Percentiles rank a stretch among this genome's conserved stretches.
Conservation (phyloP, 768 basidiomycete species). For the Lactifluus hygrophoroides region DNA sequence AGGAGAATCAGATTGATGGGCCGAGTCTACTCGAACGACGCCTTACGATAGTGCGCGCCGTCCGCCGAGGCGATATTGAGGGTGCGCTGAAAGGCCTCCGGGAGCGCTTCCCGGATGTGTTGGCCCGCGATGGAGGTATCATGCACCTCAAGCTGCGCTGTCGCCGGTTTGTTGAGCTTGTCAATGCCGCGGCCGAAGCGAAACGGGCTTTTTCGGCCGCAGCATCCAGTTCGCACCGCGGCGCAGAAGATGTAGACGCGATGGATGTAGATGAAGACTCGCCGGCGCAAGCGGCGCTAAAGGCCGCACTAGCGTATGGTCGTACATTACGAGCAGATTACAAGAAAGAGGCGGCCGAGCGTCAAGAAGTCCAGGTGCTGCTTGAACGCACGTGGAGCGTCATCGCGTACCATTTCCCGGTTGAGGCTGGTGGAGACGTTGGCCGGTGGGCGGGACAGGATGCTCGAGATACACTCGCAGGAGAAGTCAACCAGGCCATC, state of each 20-base stretch:
- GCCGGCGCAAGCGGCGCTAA: constrained; percentile 44
- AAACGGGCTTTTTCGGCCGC: constrained; percentile 8
- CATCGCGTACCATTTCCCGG: constrained; percentile 71
- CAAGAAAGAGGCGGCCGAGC: constrained; percentile 40
- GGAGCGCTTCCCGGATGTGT: constrained; percentile 50
- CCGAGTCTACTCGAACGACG: constrained; percentile 43
- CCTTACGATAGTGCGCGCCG: constrained; percentile 60
- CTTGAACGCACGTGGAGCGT: constrained; percentile 73
- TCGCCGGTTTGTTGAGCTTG: constrained; percentile 76
- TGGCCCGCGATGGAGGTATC: constrained; percentile 58
- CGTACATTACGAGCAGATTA: constrained; percentile 63
- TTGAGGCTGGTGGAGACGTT: constrained; percentile 54
- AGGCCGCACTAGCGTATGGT: constrained; percentile 64
- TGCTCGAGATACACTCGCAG: constrained; percentile 56
- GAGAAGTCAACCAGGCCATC: constrained; percentile 75
- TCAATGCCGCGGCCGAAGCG: constrained; percentile 17
- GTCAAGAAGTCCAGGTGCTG: constrained; percentile 55
- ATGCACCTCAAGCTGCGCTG: constrained; percentile 78
- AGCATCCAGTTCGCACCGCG: background rate
- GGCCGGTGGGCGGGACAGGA: constrained; percentile 61
- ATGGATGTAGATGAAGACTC: constrained; percentile 53
- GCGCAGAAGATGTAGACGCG: constrained; percentile 24
- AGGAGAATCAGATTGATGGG: constrained; percentile 33
- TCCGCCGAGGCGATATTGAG: constrained; percentile 64
- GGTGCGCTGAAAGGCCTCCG: constrained; percentile 49